Evolutionary conservation across 352 stramenopile species (phyloP), one percentile per base, ranked within the genome.

Genomic region (Pythium utonaiense): DNA sequence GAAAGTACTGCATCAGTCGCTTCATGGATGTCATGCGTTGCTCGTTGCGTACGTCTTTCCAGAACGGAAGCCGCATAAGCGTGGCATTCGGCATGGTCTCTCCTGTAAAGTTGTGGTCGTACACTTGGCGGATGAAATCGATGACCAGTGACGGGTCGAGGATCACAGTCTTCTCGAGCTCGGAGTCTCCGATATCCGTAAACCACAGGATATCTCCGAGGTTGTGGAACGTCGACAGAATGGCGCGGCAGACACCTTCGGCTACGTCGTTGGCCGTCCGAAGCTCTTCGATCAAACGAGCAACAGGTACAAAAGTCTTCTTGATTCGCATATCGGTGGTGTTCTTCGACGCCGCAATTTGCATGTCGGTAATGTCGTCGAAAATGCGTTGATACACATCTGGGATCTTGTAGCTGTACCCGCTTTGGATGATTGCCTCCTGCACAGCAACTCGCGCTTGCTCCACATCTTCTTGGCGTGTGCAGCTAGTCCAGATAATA

Each of bases 11-110:
- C 2, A 73, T 31, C 9, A 70, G 34, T 33, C 44, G 22, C 47
- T 73, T 73, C 36, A 73, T 38, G 13, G 45, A 49, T n/a, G 67
- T 30, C 33, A 58, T 63, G 10, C 49, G 50, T 7, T 64, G 13
- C 1, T 33, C 22, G 17, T 67, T 27, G 9, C 40, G 40, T 16
- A 60, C 3, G 21, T 60, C n/a, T 34, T 44, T 24, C 53, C 53
- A 60, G 24, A 45, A 54, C 7, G 48, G 34, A 1, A 55, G 36
- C 7, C 14, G 2, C 47, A 44, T 56, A 9, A 56, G 34, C 5
- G 24, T 52, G 10, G 8, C 13, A 38, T 56, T 33, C 0, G n/a
- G 16, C 7, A 63, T 53, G 25, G 45, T n/a, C 9, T 53, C 38
- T 8, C 40, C 40, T 3, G 40, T 47, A 30, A 16, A 12, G 17